phyloP scores from a whole-genome alignment of 179 eudicot genomes.

The Camellia oleifera region DNA sequence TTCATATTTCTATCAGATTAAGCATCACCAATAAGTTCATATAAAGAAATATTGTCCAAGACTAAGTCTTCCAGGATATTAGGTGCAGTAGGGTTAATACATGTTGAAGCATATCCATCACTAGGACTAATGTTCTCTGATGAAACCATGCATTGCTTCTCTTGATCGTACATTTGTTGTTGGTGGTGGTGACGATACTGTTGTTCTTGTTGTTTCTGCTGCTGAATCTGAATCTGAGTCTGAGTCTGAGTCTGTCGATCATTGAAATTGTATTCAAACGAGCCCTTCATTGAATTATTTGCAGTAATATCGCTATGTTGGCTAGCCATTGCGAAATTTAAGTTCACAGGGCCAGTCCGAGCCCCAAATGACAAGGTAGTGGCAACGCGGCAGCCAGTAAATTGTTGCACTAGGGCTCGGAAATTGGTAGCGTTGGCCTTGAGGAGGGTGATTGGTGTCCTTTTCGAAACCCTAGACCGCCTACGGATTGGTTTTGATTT shows the following conservation, averaged over 20 bases:
- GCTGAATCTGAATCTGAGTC: background rate
- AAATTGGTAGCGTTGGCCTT: conserved; percentile 51
- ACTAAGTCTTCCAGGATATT: background rate
- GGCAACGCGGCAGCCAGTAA: conserved; percentile 42
- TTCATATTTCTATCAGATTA: background rate
- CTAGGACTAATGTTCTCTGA: background rate
- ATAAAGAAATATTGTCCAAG: conserved; percentile 7
- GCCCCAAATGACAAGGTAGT: background rate
- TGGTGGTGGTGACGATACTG: background rate
- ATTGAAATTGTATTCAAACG: background rate
- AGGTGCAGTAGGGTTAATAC: background rate
- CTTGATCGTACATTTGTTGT: background rate
- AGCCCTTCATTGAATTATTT: background rate
- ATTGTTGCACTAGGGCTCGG: conserved; percentile 67
- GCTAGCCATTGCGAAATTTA: conserved; percentile 15
- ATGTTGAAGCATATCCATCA: conserved; percentile 1
- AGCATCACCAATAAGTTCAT: conserved; percentile 15
- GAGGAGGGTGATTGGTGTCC: conserved; percentile 51
- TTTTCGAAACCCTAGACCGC: conserved; percentile 49
- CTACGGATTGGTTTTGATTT: conserved; percentile 40
- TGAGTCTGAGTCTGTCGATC: background rate
- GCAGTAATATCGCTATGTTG: background rate
- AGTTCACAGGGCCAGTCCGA: conserved; percentile 21
- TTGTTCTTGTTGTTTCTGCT: background rate
- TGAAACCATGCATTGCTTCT: background rate